These are phyloP conservation scores for Penstemon eatonii DNA, from an alignment of 257 asterid genomes.

Conservation along the genomic window DNA sequence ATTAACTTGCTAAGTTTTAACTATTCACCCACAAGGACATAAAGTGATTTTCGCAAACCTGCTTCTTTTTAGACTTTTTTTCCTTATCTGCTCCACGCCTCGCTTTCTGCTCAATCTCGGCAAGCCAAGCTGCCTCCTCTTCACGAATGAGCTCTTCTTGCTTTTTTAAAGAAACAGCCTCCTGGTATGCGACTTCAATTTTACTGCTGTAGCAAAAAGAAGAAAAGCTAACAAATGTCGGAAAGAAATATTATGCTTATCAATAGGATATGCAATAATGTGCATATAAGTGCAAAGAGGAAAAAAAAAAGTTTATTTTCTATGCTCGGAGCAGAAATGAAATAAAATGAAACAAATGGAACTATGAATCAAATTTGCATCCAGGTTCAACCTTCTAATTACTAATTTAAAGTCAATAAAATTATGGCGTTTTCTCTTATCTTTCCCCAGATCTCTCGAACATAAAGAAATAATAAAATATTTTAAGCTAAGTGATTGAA, in stretches of 20 bases:
- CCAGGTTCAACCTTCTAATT: conserved; percentile 6
- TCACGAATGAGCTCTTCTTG: conserved; percentile 97
- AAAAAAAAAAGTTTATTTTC: neutral
- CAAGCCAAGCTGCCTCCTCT: conserved; percentile 90
- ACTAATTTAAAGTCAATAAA: too few species aligned
- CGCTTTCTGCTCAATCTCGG: conserved; percentile 68
- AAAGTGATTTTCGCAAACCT: conserved; percentile 42
- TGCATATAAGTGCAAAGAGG: neutral
- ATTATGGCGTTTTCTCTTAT: neutral
- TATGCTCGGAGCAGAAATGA: neutral
- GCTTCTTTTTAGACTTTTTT: conserved; percentile 60
- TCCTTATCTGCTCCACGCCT: conserved; percentile 77
- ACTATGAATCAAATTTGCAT: neutral
- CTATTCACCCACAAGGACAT: neutral
- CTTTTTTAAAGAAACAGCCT: conserved; percentile 82
- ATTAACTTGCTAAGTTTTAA: neutral
- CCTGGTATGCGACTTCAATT: conserved; percentile 87
- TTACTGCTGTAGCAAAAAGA: conserved; percentile 47
- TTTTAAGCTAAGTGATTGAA: neutral
- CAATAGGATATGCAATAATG: neutral
- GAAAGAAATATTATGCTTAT: conserved; percentile 1
- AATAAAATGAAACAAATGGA: conserved; percentile 1
- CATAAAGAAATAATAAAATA: neutral
- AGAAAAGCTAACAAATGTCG: neutral
- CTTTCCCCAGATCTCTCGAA: neutral